Base-by-base conservation (phyloP, 129 eudicot genomes). In the Flaveria robusta region DNA sequence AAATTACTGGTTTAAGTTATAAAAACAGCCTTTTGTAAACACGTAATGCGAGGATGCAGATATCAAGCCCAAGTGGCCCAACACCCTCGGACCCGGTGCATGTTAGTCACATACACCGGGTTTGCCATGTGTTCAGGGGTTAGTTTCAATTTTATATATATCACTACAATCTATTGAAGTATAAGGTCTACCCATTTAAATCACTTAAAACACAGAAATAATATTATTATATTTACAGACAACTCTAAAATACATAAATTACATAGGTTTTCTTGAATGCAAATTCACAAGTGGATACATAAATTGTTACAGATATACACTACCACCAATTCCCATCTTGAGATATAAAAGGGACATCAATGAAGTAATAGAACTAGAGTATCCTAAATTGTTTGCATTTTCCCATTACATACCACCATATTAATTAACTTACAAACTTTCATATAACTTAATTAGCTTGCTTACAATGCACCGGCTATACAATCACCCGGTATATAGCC, bases 401-500 rank as follows among this genome's bases (percentile, higher is more conserved):
- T 58, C 15, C 34, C 50, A 68, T 42, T 13, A 77, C 39, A 69
- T 56, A 52, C 26, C 63, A 77, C 45, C 59, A 77, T 5, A 42
- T n/a, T n/a, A 23, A 23, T 39, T 39, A 34, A 41, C 59, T 55
- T 68, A 77, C 49, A 43, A 55, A 24, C 34, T 2, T 63, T 29
- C 52, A 75, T 64, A 10, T 75, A 74, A 20, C 5, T 52, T 65
- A 14, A 15, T 68, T 67, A 19, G 12, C 20, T 46, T 29, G 9
- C 20, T 63, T 18, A 7, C 11, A 31, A 26, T 39, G 47, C 11
- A 34, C 4, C 13, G 18, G 5, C 5, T 26, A 59, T 56, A 37
- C 5, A 12, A 75, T 81, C 81, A 81, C 26, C 77, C 77, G 4
- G 88, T 72, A 24, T 84, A 87, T 2, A 87, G 83, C 88, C 91